Evolutionary conservation across 2,329 filamentous ascomycete genomes (phyloP), one percentile per base, ranked within the genome.

Genomic region (Zasmidium angulare): DNA sequence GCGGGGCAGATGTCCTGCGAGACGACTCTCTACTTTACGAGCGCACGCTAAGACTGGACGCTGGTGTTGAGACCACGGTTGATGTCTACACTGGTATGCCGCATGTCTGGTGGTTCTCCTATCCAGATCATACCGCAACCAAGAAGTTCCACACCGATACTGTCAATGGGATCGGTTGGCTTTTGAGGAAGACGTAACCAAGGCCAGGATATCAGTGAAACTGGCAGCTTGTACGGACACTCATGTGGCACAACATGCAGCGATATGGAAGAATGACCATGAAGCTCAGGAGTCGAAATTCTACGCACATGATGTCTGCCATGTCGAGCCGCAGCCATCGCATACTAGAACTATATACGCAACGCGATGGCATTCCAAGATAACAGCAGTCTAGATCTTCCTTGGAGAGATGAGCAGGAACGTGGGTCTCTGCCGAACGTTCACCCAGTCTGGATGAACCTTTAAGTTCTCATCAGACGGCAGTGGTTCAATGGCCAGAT

Each of bases 21-120:
- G 83, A 86, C 59, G 82, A 84, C 55, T 79, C 72, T 0, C 61
- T 85, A 49, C 78, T 84, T 0, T 85, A 84, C 62, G 81, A 83
- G 62, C 69, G 75, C 43, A 66, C 79, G 1, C 65, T 85, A 58
- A 71, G 75, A 29, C 78, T 79, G 55, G 75, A 79, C 1, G 55
- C 7, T 17, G 76, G 71, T 3, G 72, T 82, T 7, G 66, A 73
- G 63, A 82, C 80, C 1, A 75, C 72, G 51, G 43, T 82, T 12
- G 76, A 81, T 61, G 66, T 79, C 4, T 80, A 77, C 64, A 62
- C 71, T 0, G 78, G 78, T 0, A 69, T 77, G 55, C 77, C 76
- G 7, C 79, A 81, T 68, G 75, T 74, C 6, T 43, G 36, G 36
- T 43, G 36, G 36, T 19, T 43, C 6, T 43, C n/a, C 36, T 10